These are phyloP conservation scores for Phyllosticta citribraziliensis DNA, from an alignment of 2,329 filamentous ascomycete species.

Conservation along the genomic window DNA sequence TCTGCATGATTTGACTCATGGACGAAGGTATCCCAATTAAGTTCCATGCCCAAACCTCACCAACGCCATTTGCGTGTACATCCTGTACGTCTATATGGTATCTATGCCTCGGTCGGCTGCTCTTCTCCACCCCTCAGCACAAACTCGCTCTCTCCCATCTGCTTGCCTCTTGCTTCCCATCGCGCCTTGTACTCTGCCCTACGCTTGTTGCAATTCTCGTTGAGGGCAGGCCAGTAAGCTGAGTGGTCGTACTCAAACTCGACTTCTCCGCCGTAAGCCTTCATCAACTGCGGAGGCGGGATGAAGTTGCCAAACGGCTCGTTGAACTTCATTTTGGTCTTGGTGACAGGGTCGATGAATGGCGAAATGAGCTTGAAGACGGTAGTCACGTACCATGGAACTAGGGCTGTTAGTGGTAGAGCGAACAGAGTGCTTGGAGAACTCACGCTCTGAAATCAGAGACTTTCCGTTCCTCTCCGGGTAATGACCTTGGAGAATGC, in stretches of 20 bases:
- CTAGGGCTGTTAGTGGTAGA: slow-evolving; percentile 33
- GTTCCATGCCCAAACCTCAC: neutral
- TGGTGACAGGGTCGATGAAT: slow-evolving; percentile 91
- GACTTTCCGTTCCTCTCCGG: slow-evolving; percentile 84
- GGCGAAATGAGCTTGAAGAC: slow-evolving; percentile 96
- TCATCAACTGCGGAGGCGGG: slow-evolving; percentile 72
- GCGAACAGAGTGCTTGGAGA: neutral
- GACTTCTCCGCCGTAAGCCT: slow-evolving; percentile 65
- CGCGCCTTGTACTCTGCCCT: slow-evolving; percentile 53
- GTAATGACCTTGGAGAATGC: slow-evolving; percentile 91
- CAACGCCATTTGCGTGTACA: neutral
- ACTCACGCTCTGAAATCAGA: slow-evolving; percentile 75
- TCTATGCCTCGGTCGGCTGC: neutral
- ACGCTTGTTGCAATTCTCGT: slow-evolving; percentile 57
- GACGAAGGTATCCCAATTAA: neutral
- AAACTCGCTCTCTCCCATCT: slow-evolving; percentile 76
- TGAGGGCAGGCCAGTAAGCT: slow-evolving; percentile 80
- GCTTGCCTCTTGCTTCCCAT: slow-evolving; percentile 72
- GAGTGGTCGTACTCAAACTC: slow-evolving; percentile 88
- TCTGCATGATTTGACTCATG: neutral
- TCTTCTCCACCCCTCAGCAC: slow-evolving; percentile 66
- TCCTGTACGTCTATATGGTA: neutral
- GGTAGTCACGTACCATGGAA: slow-evolving; percentile 81
- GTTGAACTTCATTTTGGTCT: slow-evolving; percentile 96
- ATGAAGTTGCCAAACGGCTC: slow-evolving; percentile 79